Conservation (phyloP, 371 early-diverging fungal genomes). For the Capillidium heterosporum region DNA sequence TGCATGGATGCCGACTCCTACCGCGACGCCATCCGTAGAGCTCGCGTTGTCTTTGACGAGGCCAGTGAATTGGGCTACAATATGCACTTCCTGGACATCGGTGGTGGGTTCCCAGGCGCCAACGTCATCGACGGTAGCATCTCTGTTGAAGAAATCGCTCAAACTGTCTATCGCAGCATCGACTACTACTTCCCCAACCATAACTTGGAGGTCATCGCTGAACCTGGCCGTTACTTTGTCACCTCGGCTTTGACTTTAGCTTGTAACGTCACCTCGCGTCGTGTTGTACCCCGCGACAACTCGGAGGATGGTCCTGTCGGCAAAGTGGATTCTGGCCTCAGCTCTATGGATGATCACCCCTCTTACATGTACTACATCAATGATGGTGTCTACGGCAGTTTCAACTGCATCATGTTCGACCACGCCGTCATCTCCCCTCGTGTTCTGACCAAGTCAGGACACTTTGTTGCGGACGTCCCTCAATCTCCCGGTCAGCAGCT, state of each 20-base stretch:
- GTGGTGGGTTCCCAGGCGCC: conserved; percentile 94
- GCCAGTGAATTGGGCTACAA: conserved; percentile 51
- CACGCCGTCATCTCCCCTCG: conserved; percentile 63
- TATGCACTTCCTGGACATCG: conserved; percentile 75
- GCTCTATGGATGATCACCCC: conserved; percentile 23
- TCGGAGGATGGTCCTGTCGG: conserved; percentile 3
- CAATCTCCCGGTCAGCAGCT: not conserved
- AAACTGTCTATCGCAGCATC: conserved; percentile 54
- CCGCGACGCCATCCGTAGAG: conserved; percentile 70
- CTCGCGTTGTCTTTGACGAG: conserved; percentile 72
- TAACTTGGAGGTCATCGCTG: conserved; percentile 78
- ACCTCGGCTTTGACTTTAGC: conserved; percentile 85
- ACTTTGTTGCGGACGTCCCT: conserved; percentile 17
- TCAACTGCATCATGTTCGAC: conserved; percentile 96
- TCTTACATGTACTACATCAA: conserved; percentile 92
- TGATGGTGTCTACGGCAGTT: conserved; percentile 94
- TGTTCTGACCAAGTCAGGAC: conserved; percentile 31
- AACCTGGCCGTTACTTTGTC: conserved; percentile 94
- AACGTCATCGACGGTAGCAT: conserved; percentile 37
- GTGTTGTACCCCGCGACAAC: conserved; percentile 32
- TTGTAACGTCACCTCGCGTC: conserved; percentile 76
- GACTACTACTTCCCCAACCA: conserved; percentile 51
- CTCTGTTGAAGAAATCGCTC: conserved; percentile 74
- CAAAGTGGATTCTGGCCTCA: conserved; percentile 2
- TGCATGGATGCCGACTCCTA: conserved; percentile 84